These are phyloP conservation scores for Calocybe gambosa DNA, from an alignment of 1,284 basidiomycete genomes.

Conservation along the genomic window DNA sequence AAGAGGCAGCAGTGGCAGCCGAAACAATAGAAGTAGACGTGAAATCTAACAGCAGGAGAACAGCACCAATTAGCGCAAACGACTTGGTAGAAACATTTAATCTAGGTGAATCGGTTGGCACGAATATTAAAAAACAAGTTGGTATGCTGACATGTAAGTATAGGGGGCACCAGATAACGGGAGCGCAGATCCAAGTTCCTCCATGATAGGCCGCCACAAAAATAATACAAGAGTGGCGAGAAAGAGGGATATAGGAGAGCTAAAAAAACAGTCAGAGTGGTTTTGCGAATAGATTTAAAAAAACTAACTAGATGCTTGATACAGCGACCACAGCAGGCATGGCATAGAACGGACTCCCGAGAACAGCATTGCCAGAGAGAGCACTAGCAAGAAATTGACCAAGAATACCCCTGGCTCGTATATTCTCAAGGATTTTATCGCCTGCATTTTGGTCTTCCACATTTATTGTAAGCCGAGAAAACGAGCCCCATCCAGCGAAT, in stretches of 20 bases:
- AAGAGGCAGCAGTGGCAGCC: slow-evolving; percentile 60
- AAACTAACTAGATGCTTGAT: slow-evolving; percentile 49
- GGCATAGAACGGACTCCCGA: slow-evolving; percentile 68
- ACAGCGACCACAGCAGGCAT: slow-evolving; percentile 58
- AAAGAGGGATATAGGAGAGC: slow-evolving; percentile 63
- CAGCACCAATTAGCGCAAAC: slow-evolving; percentile 53
- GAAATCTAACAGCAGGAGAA: slow-evolving; percentile 60
- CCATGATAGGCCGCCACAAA: slow-evolving; percentile 66
- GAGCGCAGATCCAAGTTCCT: slow-evolving; percentile 60
- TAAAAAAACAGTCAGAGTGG: slow-evolving; percentile 18
- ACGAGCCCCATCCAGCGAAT: slow-evolving; percentile 62
- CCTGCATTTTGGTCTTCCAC: slow-evolving; percentile 31
- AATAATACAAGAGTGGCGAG: slow-evolving; percentile 54
- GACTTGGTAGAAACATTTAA: slow-evolving; percentile 57
- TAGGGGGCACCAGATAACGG: slow-evolving; percentile 68
- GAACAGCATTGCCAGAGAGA: slow-evolving; percentile 61
- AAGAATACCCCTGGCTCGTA: slow-evolving; percentile 33
- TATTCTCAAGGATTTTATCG: slow-evolving; percentile 27
- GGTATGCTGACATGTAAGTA: slow-evolving; percentile 44
- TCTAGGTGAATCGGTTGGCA: slow-evolving; percentile 24
- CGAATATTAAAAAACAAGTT: neutral
- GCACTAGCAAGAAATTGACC: slow-evolving; percentile 56
- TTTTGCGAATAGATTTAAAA: too few relatives aligned
- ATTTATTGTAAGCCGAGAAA: slow-evolving; percentile 37
- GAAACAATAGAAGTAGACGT: slow-evolving; percentile 62